Evolutionary conservation across 2,329 filamentous ascomycete genomes (phyloP).

Genomic region (Cadophora malorum): DNA sequence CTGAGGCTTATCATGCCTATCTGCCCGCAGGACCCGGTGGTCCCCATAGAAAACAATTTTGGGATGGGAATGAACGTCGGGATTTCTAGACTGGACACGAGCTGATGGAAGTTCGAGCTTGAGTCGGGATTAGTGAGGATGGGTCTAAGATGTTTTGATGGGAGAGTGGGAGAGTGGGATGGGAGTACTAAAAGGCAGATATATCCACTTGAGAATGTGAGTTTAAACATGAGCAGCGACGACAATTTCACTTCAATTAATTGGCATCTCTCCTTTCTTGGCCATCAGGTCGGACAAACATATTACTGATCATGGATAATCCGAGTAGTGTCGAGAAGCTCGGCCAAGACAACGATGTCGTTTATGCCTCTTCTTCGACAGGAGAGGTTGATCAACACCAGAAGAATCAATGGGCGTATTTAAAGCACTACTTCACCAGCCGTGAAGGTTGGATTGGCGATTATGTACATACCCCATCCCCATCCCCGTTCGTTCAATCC

Average conservation of each 20-base stretch:
- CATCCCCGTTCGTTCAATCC: background rate
- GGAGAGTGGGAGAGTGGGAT: conserved; percentile 9
- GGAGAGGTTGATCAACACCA: conserved; percentile 17
- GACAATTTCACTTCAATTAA: background rate
- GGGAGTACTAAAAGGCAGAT: conserved; percentile 23
- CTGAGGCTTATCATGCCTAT: conserved; percentile 34
- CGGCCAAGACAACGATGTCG: conserved; percentile 31
- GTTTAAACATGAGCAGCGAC: conserved; percentile 12
- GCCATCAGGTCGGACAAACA: background rate
- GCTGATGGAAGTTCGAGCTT: background rate
- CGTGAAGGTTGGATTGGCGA: conserved; percentile 49
- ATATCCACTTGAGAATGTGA: conserved; percentile 9
- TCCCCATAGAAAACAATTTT: background rate
- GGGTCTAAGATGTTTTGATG: background rate
- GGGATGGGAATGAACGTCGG: background rate
- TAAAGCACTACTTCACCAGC: conserved; percentile 47
- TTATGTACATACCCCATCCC: conserved; percentile 43
- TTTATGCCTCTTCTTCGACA: conserved; percentile 32
- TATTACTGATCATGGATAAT: conserved; percentile 28
- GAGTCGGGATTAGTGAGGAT: background rate
- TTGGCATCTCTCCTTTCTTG: conserved; percentile 25
- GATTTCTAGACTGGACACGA: background rate
- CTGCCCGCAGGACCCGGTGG: background rate
- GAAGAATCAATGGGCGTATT: conserved; percentile 32
- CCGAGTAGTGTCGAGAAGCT: conserved; percentile 31